Percentiles rank a stretch among this genome's conserved stretches.
Evolutionary conservation across 345 rosid species (phyloP).

Genomic region (Clarkia xantiana): DNA sequence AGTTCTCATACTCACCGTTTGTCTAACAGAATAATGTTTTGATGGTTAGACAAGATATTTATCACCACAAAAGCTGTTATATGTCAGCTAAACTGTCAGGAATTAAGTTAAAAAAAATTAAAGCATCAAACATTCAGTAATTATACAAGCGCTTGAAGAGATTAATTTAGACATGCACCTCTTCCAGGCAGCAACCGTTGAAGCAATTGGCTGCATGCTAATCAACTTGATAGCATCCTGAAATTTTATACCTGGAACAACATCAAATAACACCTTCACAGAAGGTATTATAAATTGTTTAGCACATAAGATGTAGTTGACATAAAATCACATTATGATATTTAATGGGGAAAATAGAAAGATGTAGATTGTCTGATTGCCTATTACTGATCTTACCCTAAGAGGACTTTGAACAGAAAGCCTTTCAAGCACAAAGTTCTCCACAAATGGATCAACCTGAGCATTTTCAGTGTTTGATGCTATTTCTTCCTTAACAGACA

Average conservation of each 20-base stretch:
- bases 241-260: slow-evolving; percentile 76
- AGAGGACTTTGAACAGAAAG: slow-evolving; percentile 92
- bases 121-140: neutral
- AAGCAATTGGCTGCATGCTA: slow-evolving; percentile 85
- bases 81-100: neutral
- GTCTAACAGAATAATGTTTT: slow-evolving; percentile 1
- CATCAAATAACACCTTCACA: slow-evolving; percentile 78
- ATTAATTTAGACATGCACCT: slow-evolving; percentile 28
- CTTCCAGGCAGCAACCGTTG: slow-evolving; percentile 65
- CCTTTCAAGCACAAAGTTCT: slow-evolving; percentile 87
- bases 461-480: slow-evolving; percentile 31
- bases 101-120: neutral
- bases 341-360: no score
- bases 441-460: slow-evolving; percentile 65
- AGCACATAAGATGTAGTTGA: slow-evolving; percentile 1
- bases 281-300: slow-evolving; percentile 7
- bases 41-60: neutral
- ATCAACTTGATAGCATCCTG: slow-evolving; percentile 82
- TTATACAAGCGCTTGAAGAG: neutral
- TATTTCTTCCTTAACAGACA: slow-evolving; percentile 40
- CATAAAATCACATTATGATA: no score
- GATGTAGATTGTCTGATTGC: no score
- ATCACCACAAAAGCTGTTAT: neutral
- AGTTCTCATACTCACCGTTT: no score
- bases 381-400: slow-evolving; percentile 40